Base-by-base conservation (phyloP, 805 yeast genomes). In the Sugiyamaella marilandica region DNA sequence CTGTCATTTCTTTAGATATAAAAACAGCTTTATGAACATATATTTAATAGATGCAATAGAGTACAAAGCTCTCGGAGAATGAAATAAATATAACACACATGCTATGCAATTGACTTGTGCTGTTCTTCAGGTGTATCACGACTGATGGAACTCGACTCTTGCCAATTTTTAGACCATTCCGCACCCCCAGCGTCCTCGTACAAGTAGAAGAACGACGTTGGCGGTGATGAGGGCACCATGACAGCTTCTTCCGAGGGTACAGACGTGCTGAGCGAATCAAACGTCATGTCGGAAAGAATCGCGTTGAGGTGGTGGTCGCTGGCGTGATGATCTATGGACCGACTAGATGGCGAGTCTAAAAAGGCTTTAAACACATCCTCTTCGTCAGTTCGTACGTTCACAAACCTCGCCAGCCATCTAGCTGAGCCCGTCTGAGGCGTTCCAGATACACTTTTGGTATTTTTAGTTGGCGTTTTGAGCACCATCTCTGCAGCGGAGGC, bases 351-450 rank as follows among this genome's bases (percentile, higher is more conserved):
- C 11, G 57, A 54, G 29, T 55, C 57, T 34, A 56, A 45, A 32
- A 57, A 55, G 10, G 55, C 51, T 34, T 53, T 50, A 49, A 57
- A 55, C 7, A 57, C 52, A 34, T 57, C 60, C 9, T 55, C 60
- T 8, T 57, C 60, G 31, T 57, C 60, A 19, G 41, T 14, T 4
- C 44, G 45, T 3, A 43, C 48, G 11, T 55, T 56, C 19, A 56
- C 51, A n/a, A 54, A 39, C 51, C 49, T 56, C 16, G 53, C 16
- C 10, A 56, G 37, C 59, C 59, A 56, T 36, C 46, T 51, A 16
- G 47, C 18, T 14, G 24, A 16, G 13, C 43, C 24, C 5, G 37
- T n/a, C n/a, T 34, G 37, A 39, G 43, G 43, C 14, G 43, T 39
- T 13, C 19, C 43, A 13, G 43, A 11, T 14, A 19, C 19, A 13